Evolutionary conservation across 129 eudicot species (phyloP).

Genomic region (Dittrichia graveolens): DNA sequence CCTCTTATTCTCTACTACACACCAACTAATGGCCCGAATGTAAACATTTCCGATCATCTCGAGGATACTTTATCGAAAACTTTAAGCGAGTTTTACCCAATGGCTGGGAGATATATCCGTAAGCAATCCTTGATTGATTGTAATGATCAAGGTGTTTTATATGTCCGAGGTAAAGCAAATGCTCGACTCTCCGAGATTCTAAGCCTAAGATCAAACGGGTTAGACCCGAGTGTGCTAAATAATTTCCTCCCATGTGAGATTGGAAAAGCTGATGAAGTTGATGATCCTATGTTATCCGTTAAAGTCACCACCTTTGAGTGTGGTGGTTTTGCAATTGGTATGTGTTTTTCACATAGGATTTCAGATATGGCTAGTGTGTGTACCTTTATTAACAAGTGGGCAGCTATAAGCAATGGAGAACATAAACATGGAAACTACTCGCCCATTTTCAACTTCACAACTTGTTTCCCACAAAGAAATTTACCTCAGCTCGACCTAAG

Average conservation of each 20-base stretch:
- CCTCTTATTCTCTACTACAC: constrained; percentile 44
- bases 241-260: constrained; percentile 32
- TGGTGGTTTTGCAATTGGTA: constrained; percentile 46
- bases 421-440: neutral
- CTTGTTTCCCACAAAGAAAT: constrained; percentile 18
- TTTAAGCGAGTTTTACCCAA: constrained; percentile 38
- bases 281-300: constrained; percentile 34
- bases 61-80: constrained; percentile 24
- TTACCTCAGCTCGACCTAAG: constrained; percentile 5
- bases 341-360: constrained; percentile 47
- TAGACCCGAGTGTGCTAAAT: constrained; percentile 9
- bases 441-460: constrained; percentile 7
- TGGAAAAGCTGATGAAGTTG: constrained; percentile 35
- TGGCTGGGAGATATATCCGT: constrained; percentile 41
- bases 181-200: constrained; percentile 18
- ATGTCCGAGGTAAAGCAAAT: constrained; percentile 26
- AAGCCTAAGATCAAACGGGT: neutral
- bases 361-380: constrained; percentile 11
- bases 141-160: constrained; percentile 37
- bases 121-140: constrained; percentile 26
- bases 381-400: constrained; percentile 30
- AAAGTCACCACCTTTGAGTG: constrained; percentile 48
- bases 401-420: constrained; percentile 10
- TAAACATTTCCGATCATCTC: constrained; percentile 21
- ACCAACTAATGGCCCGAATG: neutral